Evolutionary conservation across 768 basidiomycete genomes (phyloP).

Genomic region (Trametes cingulata): DNA sequence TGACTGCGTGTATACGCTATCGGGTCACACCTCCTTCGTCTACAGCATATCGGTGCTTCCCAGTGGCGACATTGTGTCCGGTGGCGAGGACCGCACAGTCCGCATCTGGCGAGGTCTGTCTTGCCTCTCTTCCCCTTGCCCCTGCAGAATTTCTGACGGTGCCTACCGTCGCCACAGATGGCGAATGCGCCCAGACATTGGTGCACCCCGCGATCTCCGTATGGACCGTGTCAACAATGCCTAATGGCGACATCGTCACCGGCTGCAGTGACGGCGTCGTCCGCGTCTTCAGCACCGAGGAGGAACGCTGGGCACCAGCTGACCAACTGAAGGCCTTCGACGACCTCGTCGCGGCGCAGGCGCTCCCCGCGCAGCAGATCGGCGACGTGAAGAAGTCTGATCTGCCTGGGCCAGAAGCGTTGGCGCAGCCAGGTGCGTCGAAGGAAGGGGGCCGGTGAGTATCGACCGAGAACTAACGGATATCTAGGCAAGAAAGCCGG

Average conservation of each 20-base stretch:
- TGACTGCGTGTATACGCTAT: conserved; percentile 73
- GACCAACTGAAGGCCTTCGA: conserved; percentile 71
- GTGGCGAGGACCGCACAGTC: conserved; percentile 92
- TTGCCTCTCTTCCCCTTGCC: neutral
- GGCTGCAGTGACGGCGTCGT: conserved; percentile 88
- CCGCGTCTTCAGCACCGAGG: conserved; percentile 77
- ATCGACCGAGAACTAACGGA: neutral
- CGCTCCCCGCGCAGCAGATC: conserved; percentile 82
- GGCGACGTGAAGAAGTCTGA: conserved; percentile 94
- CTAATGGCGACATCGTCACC: conserved; percentile 90
- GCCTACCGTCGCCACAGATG: conserved; percentile 51
- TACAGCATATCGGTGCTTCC: conserved; percentile 87
- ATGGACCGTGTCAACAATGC: conserved; percentile 87
- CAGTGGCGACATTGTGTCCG: conserved; percentile 80
- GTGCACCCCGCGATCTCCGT: conserved; percentile 96
- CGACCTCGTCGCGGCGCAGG: conserved; percentile 71
- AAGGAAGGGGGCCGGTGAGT: neutral
- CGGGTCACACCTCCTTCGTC: conserved; percentile 96
- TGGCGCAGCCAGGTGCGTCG: conserved; percentile 65
- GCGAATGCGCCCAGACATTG: conserved; percentile 85
- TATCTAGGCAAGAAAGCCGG: conserved; percentile 84
- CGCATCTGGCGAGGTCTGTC: conserved; percentile 85
- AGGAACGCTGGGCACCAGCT: conserved; percentile 71
- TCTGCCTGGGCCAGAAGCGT: conserved; percentile 82
- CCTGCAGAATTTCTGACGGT: conserved; percentile 5